Evolutionary conservation across 1,284 basidiomycete species (phyloP), one percentile per base, ranked within the genome.

Genomic region (Lignosus rhinocerotis): DNA sequence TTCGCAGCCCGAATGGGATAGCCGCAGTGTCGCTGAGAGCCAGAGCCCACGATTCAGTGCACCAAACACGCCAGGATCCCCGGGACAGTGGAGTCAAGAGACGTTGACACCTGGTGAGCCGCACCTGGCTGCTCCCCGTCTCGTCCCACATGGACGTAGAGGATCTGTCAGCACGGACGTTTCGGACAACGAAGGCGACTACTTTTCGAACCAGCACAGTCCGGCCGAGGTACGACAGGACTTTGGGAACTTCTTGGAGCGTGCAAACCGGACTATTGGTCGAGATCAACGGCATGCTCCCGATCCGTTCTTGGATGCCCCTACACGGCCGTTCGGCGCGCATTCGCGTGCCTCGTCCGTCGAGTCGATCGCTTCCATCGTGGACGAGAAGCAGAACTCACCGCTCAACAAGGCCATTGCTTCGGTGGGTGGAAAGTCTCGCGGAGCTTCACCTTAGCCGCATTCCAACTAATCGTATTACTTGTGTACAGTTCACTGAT

Each of bases 361-460:
- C 31, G 94, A 95, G 68, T 94, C 92, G 6, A 93, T 96, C 60
- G 86, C 89, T 10, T 90, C 90, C 3, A 93, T 96, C 56, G 90
- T 93, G 42, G 92, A 94, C 66, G 94, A 96, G 69, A 96, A 96
- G 77, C 78, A 78, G 1, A 89, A 90, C 59, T 95, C 93, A 11
- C 92, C 93, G 6, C 76, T 96, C 60, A 96, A 96, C 77, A 95
- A 95, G 76, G 92, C 93, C 10, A 93, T 94, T 70, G 90, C 89
- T 60, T 88, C 92, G 56, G 90, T 92, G 70, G 68, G 84, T 76
- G 30, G 7, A 30, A 43, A n/a, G 34, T 21, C 2, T 12, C 1
- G 11, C 32, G 3, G 11, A 11, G 41, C 12, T 21, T 5, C 17
- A 43, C 4, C 17, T 2, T 43, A 19, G 10, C 19, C 10, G n/a